Base-by-base conservation (phyloP, 352 stramenopile genomes). In the Phytophthora tubulina region DNA sequence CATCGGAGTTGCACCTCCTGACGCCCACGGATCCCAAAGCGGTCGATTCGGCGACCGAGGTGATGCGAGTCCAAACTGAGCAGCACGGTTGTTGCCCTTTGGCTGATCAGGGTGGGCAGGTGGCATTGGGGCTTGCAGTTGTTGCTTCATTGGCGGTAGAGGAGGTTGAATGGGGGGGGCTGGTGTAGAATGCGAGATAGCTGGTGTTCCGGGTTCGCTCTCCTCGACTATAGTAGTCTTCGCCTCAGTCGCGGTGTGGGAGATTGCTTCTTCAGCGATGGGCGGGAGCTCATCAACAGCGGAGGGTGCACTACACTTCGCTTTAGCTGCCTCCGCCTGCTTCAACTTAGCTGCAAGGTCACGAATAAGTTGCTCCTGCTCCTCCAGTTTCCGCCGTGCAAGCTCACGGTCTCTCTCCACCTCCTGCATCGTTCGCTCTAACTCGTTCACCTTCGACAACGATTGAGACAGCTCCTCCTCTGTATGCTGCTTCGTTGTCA, bases 391-490 rank as follows among this genome's bases (percentile, higher is more conserved):
- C 30, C 35, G 64, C 35, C 49, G 66, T 5, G 79, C 77, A 21
- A 76, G 11, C 5, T 82, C 68, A 7, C 68, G 76, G 36, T 85
- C 81, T 8, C 68, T 55, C 54, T 84, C 77, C 11, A 78, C 70
- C 48, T 78, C 68, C 8, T 81, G 69, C 27, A 92, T 75, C 7
- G 73, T 85, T 21, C 62, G 70, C 48, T 92, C 83, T 35, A 94
- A 49, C 13, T 75, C 63, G 7, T 10, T 83, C 21, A 88, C 72
- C 36, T 82, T 81, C 17, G 76, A 67, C 17, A 80, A 68, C 9
- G 79, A 88, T 9, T 78, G 58, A 14, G 78, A 72, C 6, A 89
- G 55, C 54, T 95, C 82, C 2, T 88, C 72, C 31, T 89, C 79
- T 10, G 78, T 82, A 44, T 86, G 69, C 63, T 89, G 79, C 17